These are phyloP conservation scores for Albatrellus ellisii DNA, from an alignment of 768 basidiomycete genomes.

Conservation along the genomic window DNA sequence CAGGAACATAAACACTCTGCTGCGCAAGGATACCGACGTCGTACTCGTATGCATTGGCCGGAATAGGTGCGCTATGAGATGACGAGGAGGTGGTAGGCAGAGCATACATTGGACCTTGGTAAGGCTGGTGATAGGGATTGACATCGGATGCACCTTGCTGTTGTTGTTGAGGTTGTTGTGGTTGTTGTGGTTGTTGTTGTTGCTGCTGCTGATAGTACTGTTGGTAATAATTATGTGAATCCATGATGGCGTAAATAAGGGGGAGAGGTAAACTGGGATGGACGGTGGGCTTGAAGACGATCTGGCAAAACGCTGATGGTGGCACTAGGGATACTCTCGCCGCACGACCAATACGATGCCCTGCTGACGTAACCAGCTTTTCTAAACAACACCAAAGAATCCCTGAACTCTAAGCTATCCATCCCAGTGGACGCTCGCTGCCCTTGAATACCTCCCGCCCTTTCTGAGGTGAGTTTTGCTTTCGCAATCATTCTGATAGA, in stretches of 20 bases:
- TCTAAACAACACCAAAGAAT: too few species aligned
- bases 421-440: too few species aligned
- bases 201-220: constrained; percentile 35
- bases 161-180: constrained; percentile 14
- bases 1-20: constrained; percentile 86
- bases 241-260: constrained; percentile 25
- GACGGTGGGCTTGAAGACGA: neutral
- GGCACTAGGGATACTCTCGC: too few species aligned
- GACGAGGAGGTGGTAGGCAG: constrained; percentile 46
- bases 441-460: too few species aligned
- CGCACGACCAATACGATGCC: too few species aligned
- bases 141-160: constrained; percentile 29
- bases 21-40: constrained; percentile 85
- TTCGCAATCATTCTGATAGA: too few species aligned
- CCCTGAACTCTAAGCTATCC: too few species aligned
- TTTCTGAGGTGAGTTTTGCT: too few species aligned
- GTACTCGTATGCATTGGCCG: constrained; percentile 86
- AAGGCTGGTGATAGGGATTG: constrained; percentile 75
- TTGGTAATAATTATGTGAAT: constrained; percentile 15
- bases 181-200: constrained; percentile 11
- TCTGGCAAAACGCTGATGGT: constrained; percentile 18
- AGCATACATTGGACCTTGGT: constrained; percentile 62
- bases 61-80: constrained; percentile 66
- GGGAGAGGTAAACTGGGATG: neutral
- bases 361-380: too few species aligned